Percentiles rank a stretch among this genome's conserved stretches.
Evolutionary conservation across 371 early-diverging fungal species (phyloP).

Genomic region (Lichtheimia ramosa): DNA sequence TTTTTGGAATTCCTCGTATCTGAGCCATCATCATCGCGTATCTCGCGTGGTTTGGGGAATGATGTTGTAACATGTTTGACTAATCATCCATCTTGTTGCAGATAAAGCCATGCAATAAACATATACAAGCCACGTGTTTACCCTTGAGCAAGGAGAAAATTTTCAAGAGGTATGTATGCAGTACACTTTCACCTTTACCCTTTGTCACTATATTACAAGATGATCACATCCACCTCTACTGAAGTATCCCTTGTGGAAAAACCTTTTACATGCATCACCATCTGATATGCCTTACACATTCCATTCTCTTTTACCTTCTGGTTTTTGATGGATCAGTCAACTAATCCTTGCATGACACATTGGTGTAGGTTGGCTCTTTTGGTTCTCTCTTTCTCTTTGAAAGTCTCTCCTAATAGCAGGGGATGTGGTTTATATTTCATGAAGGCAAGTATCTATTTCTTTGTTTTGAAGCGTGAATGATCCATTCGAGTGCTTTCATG

Average conservation of each 20-base stretch:
- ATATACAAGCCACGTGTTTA: no score
- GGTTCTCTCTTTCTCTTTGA: neutral
- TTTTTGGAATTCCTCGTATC: slow-evolving; percentile 37
- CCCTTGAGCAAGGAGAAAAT: no score
- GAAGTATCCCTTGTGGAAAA: slow-evolving; percentile 20
- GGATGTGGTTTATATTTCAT: neutral
- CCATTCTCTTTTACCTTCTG: slow-evolving; percentile 3
- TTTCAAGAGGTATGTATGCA: neutral
- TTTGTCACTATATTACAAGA: slow-evolving; percentile 1
- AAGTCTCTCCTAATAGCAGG: neutral
- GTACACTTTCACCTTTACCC: neutral
- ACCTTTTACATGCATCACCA: slow-evolving; percentile 49
- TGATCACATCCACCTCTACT: slow-evolving; percentile 11
- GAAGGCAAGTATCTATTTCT: slow-evolving; percentile 6
- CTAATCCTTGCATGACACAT: neutral
- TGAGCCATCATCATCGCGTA: slow-evolving; percentile 12
- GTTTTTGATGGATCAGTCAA: neutral
- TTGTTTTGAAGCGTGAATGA: neutral
- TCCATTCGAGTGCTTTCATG: no score
- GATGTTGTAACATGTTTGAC: neutral
- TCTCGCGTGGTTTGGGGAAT: neutral
- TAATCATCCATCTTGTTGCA: no score
- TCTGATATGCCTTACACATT: slow-evolving; percentile 25
- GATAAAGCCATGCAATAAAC: no score
- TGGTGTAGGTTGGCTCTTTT: neutral